Evolutionary conservation across 1,139 yeast species (phyloP).

Genomic region (Kodamaea derodonti): DNA sequence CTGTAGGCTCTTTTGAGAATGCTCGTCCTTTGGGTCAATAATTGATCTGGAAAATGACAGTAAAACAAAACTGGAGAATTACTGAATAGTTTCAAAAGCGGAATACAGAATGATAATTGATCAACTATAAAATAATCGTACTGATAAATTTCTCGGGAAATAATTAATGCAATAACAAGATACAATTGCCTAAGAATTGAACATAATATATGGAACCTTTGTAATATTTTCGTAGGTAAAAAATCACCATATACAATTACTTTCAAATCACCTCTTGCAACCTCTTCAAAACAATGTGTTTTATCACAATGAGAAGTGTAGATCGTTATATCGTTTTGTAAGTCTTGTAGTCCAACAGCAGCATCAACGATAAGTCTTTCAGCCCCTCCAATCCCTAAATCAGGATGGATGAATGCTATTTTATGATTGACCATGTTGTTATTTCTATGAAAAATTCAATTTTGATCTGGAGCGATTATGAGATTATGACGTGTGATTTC

Average conservation of each 20-base stretch:
- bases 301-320: slow-evolving; percentile 89
- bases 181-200: slow-evolving; percentile 82
- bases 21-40: slow-evolving; percentile 59
- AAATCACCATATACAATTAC: slow-evolving; percentile 80
- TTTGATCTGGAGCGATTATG: no score
- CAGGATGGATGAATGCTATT: slow-evolving; percentile 92
- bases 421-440: slow-evolving; percentile 2
- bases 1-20: slow-evolving; percentile 64
- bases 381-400: slow-evolving; percentile 95
- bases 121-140: slow-evolving; percentile 81
- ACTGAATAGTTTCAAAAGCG: slow-evolving; percentile 57
- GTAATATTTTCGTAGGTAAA: slow-evolving; percentile 65
- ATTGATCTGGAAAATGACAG: slow-evolving; percentile 94
- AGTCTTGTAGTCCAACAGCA: slow-evolving; percentile 76
- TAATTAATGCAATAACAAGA: slow-evolving; percentile 48
- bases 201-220: slow-evolving; percentile 72
- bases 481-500: no score
- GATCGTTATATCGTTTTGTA: slow-evolving; percentile 63
- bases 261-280: slow-evolving; percentile 49
- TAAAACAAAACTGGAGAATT: slow-evolving; percentile 62
- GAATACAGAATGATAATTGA: slow-evolving; percentile 83
- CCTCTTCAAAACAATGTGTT: slow-evolving; percentile 87
- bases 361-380: slow-evolving; percentile 94
- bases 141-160: slow-evolving; percentile 42
- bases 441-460: no score